Percentiles rank a stretch among this genome's conserved stretches.
Evolutionary conservation across 495 filamentous ascomycete species (phyloP).

Genomic region (Lasiosphaeris hirsuta): DNA sequence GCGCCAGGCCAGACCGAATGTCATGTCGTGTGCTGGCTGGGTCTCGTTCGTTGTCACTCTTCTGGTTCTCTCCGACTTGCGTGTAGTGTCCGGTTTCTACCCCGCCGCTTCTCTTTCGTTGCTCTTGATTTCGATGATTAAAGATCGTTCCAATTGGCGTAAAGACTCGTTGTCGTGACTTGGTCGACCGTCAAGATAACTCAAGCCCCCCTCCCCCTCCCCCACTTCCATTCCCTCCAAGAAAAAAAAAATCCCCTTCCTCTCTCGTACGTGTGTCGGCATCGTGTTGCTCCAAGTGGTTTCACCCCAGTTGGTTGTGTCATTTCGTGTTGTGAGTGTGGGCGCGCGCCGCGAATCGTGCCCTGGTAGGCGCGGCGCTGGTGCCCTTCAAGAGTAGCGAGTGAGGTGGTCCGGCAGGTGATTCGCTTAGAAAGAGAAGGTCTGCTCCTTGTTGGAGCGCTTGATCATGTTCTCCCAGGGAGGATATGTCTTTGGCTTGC

Average conservation of each 20-base stretch:
- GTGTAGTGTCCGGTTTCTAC: neutral
- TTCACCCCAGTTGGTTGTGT: too few relatives aligned
- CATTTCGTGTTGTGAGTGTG: too few relatives aligned
- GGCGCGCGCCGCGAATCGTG: too few relatives aligned
- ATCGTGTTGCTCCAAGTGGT: neutral
- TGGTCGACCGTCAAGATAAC: neutral
- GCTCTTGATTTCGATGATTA: neutral
- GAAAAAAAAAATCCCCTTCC: too few relatives aligned
- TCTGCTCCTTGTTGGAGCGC: slow-evolving; percentile 32
- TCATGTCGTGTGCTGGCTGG: too few relatives aligned
- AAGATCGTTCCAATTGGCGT: neutral
- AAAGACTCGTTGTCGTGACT: slow-evolving; percentile 1
- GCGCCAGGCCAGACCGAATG: too few relatives aligned
- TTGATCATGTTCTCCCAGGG: slow-evolving; percentile 41
- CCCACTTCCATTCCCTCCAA: neutral
- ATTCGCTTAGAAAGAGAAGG: slow-evolving; percentile 14
- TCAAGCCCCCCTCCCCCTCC: neutral
- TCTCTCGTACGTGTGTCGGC: neutral
- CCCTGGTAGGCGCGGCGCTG: too few relatives aligned
- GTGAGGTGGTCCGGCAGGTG: too few relatives aligned
- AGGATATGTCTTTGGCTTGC: slow-evolving; percentile 33
- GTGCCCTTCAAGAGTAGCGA: too few relatives aligned
- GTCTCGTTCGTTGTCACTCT: too few relatives aligned
- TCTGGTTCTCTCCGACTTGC: neutral
- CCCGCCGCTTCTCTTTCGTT: neutral